Evolutionary conservation across 495 filamentous ascomycete genomes (phyloP), one percentile per base, ranked within the genome.

Genomic region (Xylaria castorea): DNA sequence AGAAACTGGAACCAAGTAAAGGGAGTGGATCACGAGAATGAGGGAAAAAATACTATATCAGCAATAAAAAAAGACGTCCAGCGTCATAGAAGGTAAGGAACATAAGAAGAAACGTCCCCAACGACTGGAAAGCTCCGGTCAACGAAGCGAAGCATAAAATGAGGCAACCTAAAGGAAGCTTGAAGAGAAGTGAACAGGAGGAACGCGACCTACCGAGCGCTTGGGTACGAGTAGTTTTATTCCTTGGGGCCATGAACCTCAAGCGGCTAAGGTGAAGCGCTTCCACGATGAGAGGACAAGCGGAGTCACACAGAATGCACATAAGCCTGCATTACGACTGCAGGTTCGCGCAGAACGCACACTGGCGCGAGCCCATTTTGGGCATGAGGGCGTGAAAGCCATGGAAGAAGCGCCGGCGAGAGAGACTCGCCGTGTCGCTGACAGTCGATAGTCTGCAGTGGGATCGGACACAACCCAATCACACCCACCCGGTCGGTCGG

Each of bases 61-160:
- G 76, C 48, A 50, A 67, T 74, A 65, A 76, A 71, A 72, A 61
- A 73, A 38, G 83, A 84, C 83, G 83, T 66, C 82, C 84, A 72
- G 85, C 84, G 83, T 79, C 83, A 75, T 74, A 73, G 74, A 80
- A 80, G 76, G 74, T 75, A 79, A 75, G 66, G 64, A 60, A 66
- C 36, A 74, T 38, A 46, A 70, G 60, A 75, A 73, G 69, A 72
- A 76, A 72, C 32, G 68, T 71, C 71, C 74, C 63, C 70, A 85
- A 82, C 76, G 82, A 86, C 76, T 78, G 81, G 78, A 74, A 81
- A 76, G 80, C 83, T 80, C 85, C 84, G 85, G 71, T 86, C 84
- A 83, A 87, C 85, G 83, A 86, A 87, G 82, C 80, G 62, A 75
- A 78, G 71, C 72, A 81, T 75, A 73, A 75, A 81, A 73, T 72